Conservation (phyloP, 768 basidiomycete species). For the Coprinellus aureogranulatus region DNA sequence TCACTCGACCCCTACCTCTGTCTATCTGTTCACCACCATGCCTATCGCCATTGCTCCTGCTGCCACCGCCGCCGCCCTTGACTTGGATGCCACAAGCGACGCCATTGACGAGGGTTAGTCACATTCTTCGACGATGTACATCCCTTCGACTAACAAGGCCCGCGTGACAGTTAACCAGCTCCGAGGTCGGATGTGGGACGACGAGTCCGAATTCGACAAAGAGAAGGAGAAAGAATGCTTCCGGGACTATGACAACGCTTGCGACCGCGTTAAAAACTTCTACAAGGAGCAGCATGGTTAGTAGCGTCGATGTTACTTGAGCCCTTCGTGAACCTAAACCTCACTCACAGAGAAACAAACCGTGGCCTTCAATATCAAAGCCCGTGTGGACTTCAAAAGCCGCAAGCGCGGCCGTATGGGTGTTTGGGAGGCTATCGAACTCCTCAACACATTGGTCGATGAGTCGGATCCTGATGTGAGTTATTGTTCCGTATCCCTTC, state of each 20-base stretch:
- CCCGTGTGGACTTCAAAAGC: constrained; percentile 71
- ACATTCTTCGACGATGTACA: not conserved
- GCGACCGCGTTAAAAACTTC: constrained; percentile 74
- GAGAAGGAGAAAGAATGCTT: constrained; percentile 66
- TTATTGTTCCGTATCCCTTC: constrained; percentile 1
- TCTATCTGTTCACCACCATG: not conserved
- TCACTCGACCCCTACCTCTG: not conserved
- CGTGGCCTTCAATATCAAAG: constrained; percentile 76
- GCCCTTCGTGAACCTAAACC: not conserved
- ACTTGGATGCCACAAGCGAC: constrained; percentile 46
- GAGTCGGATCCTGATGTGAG: constrained; percentile 87
- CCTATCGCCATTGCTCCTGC: not conserved
- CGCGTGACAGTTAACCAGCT: constrained; percentile 38
- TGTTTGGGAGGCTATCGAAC: constrained; percentile 84
- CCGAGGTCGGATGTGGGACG: constrained; percentile 61
- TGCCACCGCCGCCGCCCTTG: constrained; percentile 29
- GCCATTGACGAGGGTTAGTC: constrained; percentile 46
- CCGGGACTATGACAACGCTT: constrained; percentile 72
- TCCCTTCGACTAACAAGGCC: not conserved
- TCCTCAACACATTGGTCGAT: constrained; percentile 83
- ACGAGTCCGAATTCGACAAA: constrained; percentile 55
- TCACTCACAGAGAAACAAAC: constrained; percentile 75
- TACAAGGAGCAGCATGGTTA: constrained; percentile 78
- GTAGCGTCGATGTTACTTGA: constrained; percentile 1
- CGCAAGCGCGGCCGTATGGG: constrained; percentile 72